Evolutionary conservation across 129 eudicot genomes (phyloP).

Genomic region (Helianthus annuus): HanXRQr2.0-SUNRISE NC_035448.2:101716961-101717460

Average conservation of each 20-base stretch:
- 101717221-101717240: conserved; percentile 68
- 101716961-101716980: too few species aligned
- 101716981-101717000: too few species aligned
- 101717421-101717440: background rate
- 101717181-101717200: conserved; percentile 61
- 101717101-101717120: background rate
- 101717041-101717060: background rate
- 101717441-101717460: conserved; percentile 49
- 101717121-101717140: background rate
- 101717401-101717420: background rate
- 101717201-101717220: conserved; percentile 74
- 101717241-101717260: conserved; percentile 45
- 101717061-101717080: too few species aligned
- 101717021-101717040: background rate
- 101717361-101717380: background rate
- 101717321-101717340: conserved; percentile 85
- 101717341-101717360: conserved; percentile 51
- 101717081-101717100: background rate
- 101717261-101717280: conserved; percentile 34
- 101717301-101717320: conserved; percentile 67
- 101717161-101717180: conserved; percentile 83
- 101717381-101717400: background rate
- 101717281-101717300: conserved; percentile 50
- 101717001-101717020: too few species aligned
- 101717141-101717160: conserved; percentile 32